Percentiles rank a stretch among this genome's conserved stretches.
phyloP scores from a whole-genome alignment of 2,329 filamentous ascomycete genomes.

The Cladosporium sp. region DNA sequence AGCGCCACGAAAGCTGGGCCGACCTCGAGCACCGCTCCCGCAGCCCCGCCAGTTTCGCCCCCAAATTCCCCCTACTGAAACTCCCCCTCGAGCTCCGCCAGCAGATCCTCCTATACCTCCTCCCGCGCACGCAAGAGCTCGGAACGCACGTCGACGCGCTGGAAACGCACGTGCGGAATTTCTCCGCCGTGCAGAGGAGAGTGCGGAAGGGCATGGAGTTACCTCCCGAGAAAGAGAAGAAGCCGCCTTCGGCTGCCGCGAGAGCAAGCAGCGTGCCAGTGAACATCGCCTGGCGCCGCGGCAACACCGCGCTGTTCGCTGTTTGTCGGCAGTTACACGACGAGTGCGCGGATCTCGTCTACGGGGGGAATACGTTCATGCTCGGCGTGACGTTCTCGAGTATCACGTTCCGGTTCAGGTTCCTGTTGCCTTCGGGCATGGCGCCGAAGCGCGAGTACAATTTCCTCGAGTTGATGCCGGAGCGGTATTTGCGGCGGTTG shows the following conservation, averaged over 20 bases:
- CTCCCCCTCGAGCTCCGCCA: slow-evolving; percentile 50
- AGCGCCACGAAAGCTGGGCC: slow-evolving; percentile 36
- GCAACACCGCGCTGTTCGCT: slow-evolving; percentile 43
- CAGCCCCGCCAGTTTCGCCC: slow-evolving; percentile 33
- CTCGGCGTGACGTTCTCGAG: slow-evolving; percentile 47
- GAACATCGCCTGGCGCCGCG: slow-evolving; percentile 46
- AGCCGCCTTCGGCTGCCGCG: not conserved
- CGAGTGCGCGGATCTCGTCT: slow-evolving; percentile 50
- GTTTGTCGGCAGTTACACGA: slow-evolving; percentile 47
- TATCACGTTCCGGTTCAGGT: slow-evolving; percentile 50
- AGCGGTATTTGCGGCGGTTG: slow-evolving; percentile 45
- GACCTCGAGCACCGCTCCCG: slow-evolving; percentile 38
- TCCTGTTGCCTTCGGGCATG: slow-evolving; percentile 44
- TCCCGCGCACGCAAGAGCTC: slow-evolving; percentile 44
- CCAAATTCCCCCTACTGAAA: slow-evolving; percentile 37
- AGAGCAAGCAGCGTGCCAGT: not conserved
- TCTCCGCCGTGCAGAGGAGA: slow-evolving; percentile 36
- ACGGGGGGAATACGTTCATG: slow-evolving; percentile 47
- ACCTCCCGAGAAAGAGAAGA: not conserved
- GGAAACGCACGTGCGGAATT: slow-evolving; percentile 34
- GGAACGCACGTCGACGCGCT: slow-evolving; percentile 28
- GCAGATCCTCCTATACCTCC: slow-evolving; percentile 45
- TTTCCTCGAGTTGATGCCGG: slow-evolving; percentile 48
- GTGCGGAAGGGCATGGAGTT: slow-evolving; percentile 30
- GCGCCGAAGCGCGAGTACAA: slow-evolving; percentile 43